Percentiles rank a stretch among this genome's conserved stretches.
phyloP scores from a whole-genome alignment of 1,284 basidiomycete species.

The Psilocybe mexicana region DNA sequence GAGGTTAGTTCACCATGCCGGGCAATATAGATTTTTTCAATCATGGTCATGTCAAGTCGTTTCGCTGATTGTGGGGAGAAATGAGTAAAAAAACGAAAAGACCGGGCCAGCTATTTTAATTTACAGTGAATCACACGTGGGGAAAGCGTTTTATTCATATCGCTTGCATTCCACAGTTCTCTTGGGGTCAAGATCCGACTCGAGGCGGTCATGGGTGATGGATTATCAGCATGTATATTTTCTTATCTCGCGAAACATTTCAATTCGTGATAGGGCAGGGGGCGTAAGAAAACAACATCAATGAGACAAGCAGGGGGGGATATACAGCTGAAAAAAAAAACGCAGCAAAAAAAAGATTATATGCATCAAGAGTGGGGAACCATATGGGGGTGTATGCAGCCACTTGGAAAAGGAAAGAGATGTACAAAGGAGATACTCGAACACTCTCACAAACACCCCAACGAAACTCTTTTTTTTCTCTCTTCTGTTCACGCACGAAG shows the following conservation, averaged over 20 bases:
- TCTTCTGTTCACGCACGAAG: slow-evolving; percentile 8
- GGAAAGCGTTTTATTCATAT: slow-evolving; percentile 22
- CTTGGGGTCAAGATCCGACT: neutral
- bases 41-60: slow-evolving; percentile 30
- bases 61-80: slow-evolving; percentile 19
- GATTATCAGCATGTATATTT: slow-evolving; percentile 5
- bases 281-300: slow-evolving; percentile 20
- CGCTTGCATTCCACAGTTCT: slow-evolving; percentile 1
- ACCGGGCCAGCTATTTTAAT: slow-evolving; percentile 2
- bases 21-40: slow-evolving; percentile 79
- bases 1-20: slow-evolving; percentile 61
- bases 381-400: slow-evolving; percentile 7
- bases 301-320: slow-evolving; percentile 24
- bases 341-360: slow-evolving; percentile 21
- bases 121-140: slow-evolving; percentile 22
- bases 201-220: slow-evolving; percentile 9
- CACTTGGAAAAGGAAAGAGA: slow-evolving; percentile 16
- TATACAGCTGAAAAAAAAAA: slow-evolving; percentile 23
- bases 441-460: slow-evolving; percentile 20
- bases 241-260: slow-evolving; percentile 9
- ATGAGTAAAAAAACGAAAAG: slow-evolving; percentile 6
- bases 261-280: slow-evolving; percentile 7
- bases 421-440: slow-evolving; percentile 20
- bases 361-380: slow-evolving; percentile 18
- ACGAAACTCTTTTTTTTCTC: slow-evolving; percentile 20